Evolutionary conservation across 176 grass and related monocot species (phyloP).

Genomic region (Phoenix dactylifera): DNA sequence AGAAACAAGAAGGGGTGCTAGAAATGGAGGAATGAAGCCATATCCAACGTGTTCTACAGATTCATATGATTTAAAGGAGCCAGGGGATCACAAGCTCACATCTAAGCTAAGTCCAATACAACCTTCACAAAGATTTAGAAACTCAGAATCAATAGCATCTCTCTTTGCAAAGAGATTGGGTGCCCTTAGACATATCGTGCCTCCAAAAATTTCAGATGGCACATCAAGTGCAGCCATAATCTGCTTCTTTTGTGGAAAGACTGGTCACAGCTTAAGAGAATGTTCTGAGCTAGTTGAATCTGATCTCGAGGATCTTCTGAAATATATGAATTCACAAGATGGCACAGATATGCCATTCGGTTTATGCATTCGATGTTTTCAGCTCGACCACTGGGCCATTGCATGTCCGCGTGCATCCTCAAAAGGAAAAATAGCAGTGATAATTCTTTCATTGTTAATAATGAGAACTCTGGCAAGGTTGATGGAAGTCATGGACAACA

Average conservation of each 20-base stretch:
- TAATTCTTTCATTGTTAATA: background rate
- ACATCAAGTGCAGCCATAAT: background rate
- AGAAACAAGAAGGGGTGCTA: background rate
- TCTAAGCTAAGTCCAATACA: slow-evolving; percentile 44
- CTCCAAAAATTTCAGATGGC: slow-evolving; percentile 21
- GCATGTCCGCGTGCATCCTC: slow-evolving; percentile 2
- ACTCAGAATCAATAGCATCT: slow-evolving; percentile 56
- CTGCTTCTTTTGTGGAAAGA: slow-evolving; percentile 19
- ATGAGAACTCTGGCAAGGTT: slow-evolving; percentile 10
- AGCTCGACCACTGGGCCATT: slow-evolving; percentile 14
- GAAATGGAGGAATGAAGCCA: background rate
- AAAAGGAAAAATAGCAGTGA: background rate
- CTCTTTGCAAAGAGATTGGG: slow-evolving; percentile 77
- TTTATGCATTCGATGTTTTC: slow-evolving; percentile 9
- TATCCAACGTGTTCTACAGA: background rate
- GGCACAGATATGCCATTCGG: background rate
- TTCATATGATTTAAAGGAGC: slow-evolving; percentile 17
- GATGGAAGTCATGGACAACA: slow-evolving; percentile 9
- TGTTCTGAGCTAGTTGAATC: slow-evolving; percentile 2
- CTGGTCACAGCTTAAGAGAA: slow-evolving; percentile 3
- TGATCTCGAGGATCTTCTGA: background rate
- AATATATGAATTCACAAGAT: slow-evolving; percentile 1
- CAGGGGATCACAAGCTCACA: slow-evolving; percentile 32
- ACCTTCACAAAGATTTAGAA: slow-evolving; percentile 41
- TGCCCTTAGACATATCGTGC: slow-evolving; percentile 47